Conservation (phyloP, 2,329 filamentous ascomycete species). For the Chaetoscypha palmicola region DNA sequence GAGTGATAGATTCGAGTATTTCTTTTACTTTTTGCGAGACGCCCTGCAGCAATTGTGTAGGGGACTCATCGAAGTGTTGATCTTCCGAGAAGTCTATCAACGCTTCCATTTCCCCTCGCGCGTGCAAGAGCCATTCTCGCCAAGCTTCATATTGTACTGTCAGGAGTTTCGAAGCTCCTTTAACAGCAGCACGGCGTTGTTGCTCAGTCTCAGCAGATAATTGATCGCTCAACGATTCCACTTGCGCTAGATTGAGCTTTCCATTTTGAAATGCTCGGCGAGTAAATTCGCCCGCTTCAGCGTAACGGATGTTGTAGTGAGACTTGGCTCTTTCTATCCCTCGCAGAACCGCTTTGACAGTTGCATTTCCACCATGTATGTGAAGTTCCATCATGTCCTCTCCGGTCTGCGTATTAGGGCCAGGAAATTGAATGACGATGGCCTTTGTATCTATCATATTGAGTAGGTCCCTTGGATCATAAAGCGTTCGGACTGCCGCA, state of each 20-base stretch:
- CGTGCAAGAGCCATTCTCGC: constrained; percentile 69
- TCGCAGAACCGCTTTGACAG: constrained; percentile 75
- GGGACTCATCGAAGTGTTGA: constrained; percentile 91
- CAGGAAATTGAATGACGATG: constrained; percentile 58
- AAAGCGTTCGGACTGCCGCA: constrained; percentile 69
- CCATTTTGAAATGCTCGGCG: constrained; percentile 83
- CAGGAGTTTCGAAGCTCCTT: constrained; percentile 64
- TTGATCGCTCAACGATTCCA: constrained; percentile 57
- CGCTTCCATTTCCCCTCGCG: constrained; percentile 86
- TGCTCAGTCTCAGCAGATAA: constrained; percentile 77
- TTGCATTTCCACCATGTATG: constrained; percentile 85
- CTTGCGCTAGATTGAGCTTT: constrained; percentile 79
- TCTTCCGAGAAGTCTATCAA: constrained; percentile 97
- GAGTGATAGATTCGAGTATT: constrained; percentile 55
- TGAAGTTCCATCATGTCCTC: constrained; percentile 91
- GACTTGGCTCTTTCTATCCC: constrained; percentile 57
- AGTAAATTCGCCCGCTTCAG: constrained; percentile 94
- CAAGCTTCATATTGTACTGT: constrained; percentile 74
- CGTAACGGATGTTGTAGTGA: constrained; percentile 59
- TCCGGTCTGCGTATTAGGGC: constrained; percentile 77
- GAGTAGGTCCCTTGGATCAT: constrained; percentile 44
- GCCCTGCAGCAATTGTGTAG: constrained; percentile 60
- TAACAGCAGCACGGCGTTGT: constrained; percentile 79
- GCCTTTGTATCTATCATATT: constrained; percentile 60
- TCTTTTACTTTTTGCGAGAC: constrained; percentile 57